Evolutionary conservation across 225 moss, liverwort and hornwort genomes (phyloP).

Genomic region (Straminergon stramineum): DNA sequence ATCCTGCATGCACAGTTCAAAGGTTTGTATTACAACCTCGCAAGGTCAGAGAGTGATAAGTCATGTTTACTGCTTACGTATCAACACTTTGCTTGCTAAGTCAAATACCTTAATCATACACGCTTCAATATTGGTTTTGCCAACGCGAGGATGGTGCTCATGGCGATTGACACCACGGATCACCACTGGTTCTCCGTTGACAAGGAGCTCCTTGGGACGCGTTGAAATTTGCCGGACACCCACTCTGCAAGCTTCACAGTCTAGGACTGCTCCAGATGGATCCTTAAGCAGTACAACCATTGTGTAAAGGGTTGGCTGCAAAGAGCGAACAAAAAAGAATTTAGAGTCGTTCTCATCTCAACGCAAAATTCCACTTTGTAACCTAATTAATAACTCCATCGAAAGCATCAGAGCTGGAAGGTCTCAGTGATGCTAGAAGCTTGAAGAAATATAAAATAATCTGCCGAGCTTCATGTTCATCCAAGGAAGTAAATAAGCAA

Average conservation of each 20-base stretch:
- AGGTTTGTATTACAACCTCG: not conserved
- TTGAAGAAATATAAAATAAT: not conserved
- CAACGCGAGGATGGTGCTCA: constrained; percentile 94
- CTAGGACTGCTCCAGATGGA: constrained; percentile 54
- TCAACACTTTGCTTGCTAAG: not conserved
- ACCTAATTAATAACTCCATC: not conserved
- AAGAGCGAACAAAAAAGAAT: not conserved
- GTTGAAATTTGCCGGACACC: constrained; percentile 66
- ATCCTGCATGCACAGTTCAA: constrained; percentile 41
- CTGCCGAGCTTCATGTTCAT: not conserved
- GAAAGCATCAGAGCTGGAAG: not conserved
- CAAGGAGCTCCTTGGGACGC: constrained; percentile 70
- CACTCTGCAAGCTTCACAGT: constrained; percentile 86
- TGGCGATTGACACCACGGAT: constrained; percentile 97
- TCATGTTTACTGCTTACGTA: not conserved
- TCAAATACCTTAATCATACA: constrained; percentile 85
- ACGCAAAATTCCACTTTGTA: not conserved
- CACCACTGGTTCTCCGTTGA: constrained; percentile 85
- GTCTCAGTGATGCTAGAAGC: not conserved
- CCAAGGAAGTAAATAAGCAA: not conserved
- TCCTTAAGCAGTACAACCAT: constrained; percentile 66
- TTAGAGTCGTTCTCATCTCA: not conserved
- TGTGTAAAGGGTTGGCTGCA: constrained; percentile 86
- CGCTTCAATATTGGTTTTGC: constrained; percentile 76
- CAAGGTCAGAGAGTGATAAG: not conserved